phyloP scores from a whole-genome alignment of 2,329 filamentous ascomycete genomes.

The Cercospora sojina region DNA sequence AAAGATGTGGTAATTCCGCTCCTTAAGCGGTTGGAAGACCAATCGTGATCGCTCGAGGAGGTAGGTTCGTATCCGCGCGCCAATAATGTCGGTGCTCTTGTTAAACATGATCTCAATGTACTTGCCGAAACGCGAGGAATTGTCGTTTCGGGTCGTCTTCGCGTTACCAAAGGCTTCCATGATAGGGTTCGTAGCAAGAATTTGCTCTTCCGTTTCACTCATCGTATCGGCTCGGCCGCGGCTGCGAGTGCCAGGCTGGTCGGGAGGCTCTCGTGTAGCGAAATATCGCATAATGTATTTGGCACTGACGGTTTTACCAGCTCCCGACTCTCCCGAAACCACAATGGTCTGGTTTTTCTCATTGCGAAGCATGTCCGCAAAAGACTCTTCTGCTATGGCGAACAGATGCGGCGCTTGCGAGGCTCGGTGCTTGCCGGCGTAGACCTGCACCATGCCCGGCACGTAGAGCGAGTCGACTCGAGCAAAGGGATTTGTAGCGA shows the following conservation, averaged over 20 bases:
- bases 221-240: conserved; percentile 76
- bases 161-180: conserved; percentile 99
- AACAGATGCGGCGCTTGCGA: conserved; percentile 98
- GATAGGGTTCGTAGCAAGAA: conserved; percentile 95
- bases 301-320: conserved; percentile 97
- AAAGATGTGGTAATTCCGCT: conserved; percentile 98
- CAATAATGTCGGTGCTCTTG: conserved; percentile 90
- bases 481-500: conserved; percentile 97
- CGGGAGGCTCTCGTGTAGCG: conserved; percentile 90
- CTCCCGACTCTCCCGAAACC: conserved; percentile 98
- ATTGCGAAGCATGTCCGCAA: conserved; percentile 97
- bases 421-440: conserved; percentile 92
- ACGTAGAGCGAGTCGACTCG: conserved; percentile 97
- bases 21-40: conserved; percentile 95
- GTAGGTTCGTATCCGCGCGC: conserved; percentile 95
- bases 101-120: conserved; percentile 99
- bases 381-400: conserved; percentile 97
- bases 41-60: conserved; percentile 90
- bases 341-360: conserved; percentile 96
- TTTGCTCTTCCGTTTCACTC: conserved; percentile 98
- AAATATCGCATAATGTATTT: conserved; percentile 99
- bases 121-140: conserved; percentile 98
- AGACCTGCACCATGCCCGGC: conserved; percentile 99
- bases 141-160: conserved; percentile 99
- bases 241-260: conserved; percentile 73